phyloP scores from a whole-genome alignment of 768 basidiomycete genomes.

The Cyclocybe aegerita region DNA sequence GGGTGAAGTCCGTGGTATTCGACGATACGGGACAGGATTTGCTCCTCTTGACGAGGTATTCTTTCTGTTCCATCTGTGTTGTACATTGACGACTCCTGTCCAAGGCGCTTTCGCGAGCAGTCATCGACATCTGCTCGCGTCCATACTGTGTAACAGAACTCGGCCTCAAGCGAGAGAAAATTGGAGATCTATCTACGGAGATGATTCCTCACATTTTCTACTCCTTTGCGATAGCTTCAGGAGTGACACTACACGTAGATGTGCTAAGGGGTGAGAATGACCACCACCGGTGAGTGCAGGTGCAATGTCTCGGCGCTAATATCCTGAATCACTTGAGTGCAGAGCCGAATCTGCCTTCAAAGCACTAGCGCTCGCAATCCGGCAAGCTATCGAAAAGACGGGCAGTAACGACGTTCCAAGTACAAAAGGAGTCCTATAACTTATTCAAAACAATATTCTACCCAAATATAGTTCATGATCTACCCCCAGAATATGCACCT shows the following conservation, averaged over 20 bases:
- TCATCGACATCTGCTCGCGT: conserved; percentile 97
- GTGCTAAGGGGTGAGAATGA: conserved; percentile 95
- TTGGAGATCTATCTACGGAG: conserved; percentile 94
- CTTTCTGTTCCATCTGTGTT: conserved; percentile 1
- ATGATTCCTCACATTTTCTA: conserved; percentile 98
- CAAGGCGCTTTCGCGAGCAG: conserved; percentile 91
- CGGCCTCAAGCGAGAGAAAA: conserved; percentile 84
- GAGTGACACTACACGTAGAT: conserved; percentile 92
- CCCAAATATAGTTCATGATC: conserved; percentile 15
- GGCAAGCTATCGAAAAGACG: conserved; percentile 89
- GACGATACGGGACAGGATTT: conserved; percentile 93
- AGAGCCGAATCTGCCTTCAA: conserved; percentile 99
- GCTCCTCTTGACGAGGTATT: conserved; percentile 94
- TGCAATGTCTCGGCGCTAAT: not conserved
- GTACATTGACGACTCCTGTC: conserved; percentile 1
- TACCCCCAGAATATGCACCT: conserved; percentile 81
- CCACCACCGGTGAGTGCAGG: conserved; percentile 78
- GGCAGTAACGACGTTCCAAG: conserved; percentile 91
- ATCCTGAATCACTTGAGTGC: conserved; percentile 1
- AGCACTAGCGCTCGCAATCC: conserved; percentile 92
- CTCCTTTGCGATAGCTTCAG: conserved; percentile 96
- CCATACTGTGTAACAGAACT: conserved; percentile 95
- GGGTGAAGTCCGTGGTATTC: conserved; percentile 92
- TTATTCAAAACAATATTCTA: conserved; percentile 1
- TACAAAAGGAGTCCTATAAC: conserved; percentile 88